Evolutionary conservation across 768 basidiomycete genomes (phyloP).

Genomic region (Lepiota venenata): DNA sequence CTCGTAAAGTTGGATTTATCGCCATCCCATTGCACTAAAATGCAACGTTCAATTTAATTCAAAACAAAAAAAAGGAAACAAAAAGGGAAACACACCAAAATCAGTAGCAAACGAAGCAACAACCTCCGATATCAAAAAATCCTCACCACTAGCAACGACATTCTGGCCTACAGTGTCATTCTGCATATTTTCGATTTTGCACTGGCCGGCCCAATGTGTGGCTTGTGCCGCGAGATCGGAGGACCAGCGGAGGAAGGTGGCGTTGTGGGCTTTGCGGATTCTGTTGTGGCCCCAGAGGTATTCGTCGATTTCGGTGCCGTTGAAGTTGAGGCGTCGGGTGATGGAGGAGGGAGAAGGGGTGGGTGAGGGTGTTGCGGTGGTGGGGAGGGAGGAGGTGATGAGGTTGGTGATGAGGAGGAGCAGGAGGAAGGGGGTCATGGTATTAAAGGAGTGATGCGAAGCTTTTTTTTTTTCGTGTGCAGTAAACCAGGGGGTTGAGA

Average conservation of each 20-base stretch:
- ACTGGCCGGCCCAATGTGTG: slow-evolving; percentile 44
- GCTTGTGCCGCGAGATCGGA: slow-evolving; percentile 41
- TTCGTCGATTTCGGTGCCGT: slow-evolving; percentile 35
- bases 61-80: too few species aligned
- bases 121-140: slow-evolving; percentile 28
- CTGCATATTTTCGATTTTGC: slow-evolving; percentile 35
- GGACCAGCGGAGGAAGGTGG: slow-evolving; percentile 46
- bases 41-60: too few species aligned
- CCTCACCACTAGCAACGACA: slow-evolving; percentile 48
- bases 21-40: too few species aligned
- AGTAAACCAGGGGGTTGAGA: too few species aligned
- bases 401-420: background rate
- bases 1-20: too few species aligned
- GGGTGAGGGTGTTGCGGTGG: too few species aligned
- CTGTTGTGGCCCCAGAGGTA: slow-evolving; percentile 50
- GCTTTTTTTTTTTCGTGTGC: too few species aligned
- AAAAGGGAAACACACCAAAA: too few species aligned
- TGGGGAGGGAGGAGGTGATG: background rate
- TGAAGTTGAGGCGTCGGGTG: too few species aligned
- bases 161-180: slow-evolving; percentile 45
- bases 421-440: background rate
- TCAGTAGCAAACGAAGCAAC: too few species aligned
- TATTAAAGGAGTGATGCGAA: background rate
- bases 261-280: slow-evolving; percentile 39
- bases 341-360: too few species aligned